Base-by-base conservation (phyloP, 1,139 yeast genomes). In the Yamadazyma pseudoaaseri region DNA sequence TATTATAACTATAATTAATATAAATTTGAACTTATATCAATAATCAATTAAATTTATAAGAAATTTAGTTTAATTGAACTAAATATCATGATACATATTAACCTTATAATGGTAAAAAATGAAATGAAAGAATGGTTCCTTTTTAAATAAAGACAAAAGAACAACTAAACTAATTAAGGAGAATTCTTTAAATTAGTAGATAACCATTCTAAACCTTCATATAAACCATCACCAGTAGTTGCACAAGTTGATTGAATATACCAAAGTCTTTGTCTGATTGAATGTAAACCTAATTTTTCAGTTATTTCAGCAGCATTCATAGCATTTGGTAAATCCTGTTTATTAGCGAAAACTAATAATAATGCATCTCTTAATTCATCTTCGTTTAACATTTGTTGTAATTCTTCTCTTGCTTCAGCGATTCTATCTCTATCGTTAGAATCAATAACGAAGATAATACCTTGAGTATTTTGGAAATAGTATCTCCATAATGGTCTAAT, bases 291-390 rank as follows among this genome's bases (percentile, higher is more conserved):
- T 45, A 63, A 61, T 49, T 62, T 63, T 47, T 63, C 70, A 33
- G 70, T 63, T 55, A 63, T 63, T 51, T 63, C 70, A 41, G 69
- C 69, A 31, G 70, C 70, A 48, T 62, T 63, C 70, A 63, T 63
- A 35, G 70, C 70, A 42, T 63, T 63, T 44, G 70, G 70, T 47
- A 63, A 63, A 54, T 63, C 70, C 51, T 63, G 70, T 54, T 63
- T 63, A 50, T 63, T 63, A 41, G 70, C 70, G 41, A 63, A 62
- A 21, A 63, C 70, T 48, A 63, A 61, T 45, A 63, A 60, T 45
- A 62, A 58, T 34, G 70, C 69, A 42, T 63, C 68, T 51, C 68
- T 59, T 45, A 63, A 62, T 54, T 63, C 70, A 41, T 63, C 69
- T 52, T 63, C 70, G 43, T 62, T 62, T 45, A 63, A 62, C 70